A percentile compares a stretch with the other conserved stretches of the same genome.
These are phyloP conservation scores for Suillus paluster DNA, from an alignment of 768 basidiomycete species.

Conservation along the genomic window DNA sequence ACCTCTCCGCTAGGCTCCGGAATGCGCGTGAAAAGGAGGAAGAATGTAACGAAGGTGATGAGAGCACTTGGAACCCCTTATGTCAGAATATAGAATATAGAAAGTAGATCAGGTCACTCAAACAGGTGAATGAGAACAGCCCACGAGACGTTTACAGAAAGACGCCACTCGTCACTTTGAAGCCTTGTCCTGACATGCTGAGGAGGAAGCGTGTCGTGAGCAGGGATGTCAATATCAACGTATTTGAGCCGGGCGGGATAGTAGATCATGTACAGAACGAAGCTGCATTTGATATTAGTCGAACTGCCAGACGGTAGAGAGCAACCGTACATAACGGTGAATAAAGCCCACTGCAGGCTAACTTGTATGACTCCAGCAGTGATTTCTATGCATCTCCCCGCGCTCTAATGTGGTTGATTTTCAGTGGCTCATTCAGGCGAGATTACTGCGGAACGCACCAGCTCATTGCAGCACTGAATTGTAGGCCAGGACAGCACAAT, in stretches of 20 bases:
- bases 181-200: conserved; percentile 50
- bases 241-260: conserved; percentile 88
- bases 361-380: conserved; percentile 86
- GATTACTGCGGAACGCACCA: conserved; percentile 53
- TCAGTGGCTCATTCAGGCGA: neutral
- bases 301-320: neutral
- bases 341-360: conserved; percentile 80
- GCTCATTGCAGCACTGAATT: conserved; percentile 76
- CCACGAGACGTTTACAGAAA: conserved; percentile 79
- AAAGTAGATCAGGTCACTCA: conserved; percentile 29
- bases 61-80: conserved; percentile 47
- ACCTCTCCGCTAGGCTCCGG: conserved; percentile 39
- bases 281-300: conserved; percentile 45
- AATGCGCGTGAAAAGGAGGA: conserved; percentile 55
- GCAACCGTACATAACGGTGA: conserved; percentile 78
- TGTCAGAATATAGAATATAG: conserved; percentile 1
- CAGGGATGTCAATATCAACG: conserved; percentile 45
- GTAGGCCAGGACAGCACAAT: conserved; percentile 84
- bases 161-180: conserved; percentile 72
- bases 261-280: conserved; percentile 91
- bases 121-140: conserved; percentile 76
- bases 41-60: conserved; percentile 61
- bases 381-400: conserved; percentile 76
- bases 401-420: conserved; percentile 45
- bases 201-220: conserved; percentile 46